Evolutionary conservation across 1,284 basidiomycete species (phyloP), one percentile per base, ranked within the genome.

Genomic region (Ganoderma multipileum): DNA sequence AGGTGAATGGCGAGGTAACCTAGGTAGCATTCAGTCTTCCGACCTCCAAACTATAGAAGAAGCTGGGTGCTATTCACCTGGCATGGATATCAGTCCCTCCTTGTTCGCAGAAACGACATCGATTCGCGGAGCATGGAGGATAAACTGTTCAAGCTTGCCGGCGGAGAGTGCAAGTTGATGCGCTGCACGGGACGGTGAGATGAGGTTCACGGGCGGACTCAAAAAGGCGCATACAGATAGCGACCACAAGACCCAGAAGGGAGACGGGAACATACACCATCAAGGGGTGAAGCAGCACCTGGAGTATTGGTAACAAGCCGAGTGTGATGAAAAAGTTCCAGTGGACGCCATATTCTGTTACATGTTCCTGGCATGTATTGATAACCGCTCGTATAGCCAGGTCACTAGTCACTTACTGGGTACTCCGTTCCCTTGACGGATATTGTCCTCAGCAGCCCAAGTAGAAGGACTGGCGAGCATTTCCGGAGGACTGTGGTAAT

Each of bases 251-350:
- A 0, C 89, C 95, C 0, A 97, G 73, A 0, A 90, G 72, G 1
- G 89, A 88, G 65, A 94, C 86, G 0, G 92, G 87, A 2, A 91
- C 66, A 20, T 78, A 78, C 14, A 81, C 77, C 44, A 94, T 86
- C 7, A 94, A 60, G 0, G 93, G 91, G 68, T 93, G 90, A 8
- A 95, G 78, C 0, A 90, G 67, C 0, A 93, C 87, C 72, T 95
- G 91, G 7, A 95, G 80, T 0, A 94, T 79, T 0, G 97, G 97
- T 2, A 99, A 79, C 0, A 95, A 71, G 0, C 91, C 95, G 16
- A 99, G 85, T 0, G 98, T 99, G 76, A 99, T 88, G 86, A 99
- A 99, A 81, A 99, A 99, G 79, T 99, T 99, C 98, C 98, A 99
- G 77, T 99, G 97, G 0, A 91, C 90, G 1, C 98, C 98, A 74